phyloP scores from a whole-genome alignment of 225 moss, liverwort and hornwort species.

The Antitrichia curtipendula region DNA sequence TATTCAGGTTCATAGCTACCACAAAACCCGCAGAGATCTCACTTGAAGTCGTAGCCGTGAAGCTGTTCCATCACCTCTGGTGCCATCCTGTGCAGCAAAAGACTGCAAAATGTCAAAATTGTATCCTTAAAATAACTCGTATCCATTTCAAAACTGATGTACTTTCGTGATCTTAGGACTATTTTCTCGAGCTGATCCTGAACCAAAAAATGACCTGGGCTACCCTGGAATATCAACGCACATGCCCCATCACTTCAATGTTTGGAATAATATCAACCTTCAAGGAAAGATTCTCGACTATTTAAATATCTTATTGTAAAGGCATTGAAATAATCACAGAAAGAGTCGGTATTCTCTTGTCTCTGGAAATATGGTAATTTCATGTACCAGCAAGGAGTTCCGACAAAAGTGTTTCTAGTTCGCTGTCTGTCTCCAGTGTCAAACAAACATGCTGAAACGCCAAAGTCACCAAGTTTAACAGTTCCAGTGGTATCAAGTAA shows the following conservation, averaged over 20 bases:
- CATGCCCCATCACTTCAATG: not conserved
- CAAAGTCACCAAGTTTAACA: slow-evolving; percentile 94
- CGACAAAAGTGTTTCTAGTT: slow-evolving; percentile 86
- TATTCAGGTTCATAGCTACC: slow-evolving; percentile 10
- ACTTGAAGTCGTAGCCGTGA: slow-evolving; percentile 97
- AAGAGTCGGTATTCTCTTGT: not conserved
- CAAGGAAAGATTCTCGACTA: not conserved
- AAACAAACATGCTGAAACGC: slow-evolving; percentile 96
- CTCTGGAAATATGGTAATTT: not conserved
- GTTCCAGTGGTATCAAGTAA: slow-evolving; percentile 65
- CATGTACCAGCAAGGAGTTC: slow-evolving; percentile 89
- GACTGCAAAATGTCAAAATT: not conserved
- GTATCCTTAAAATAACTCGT: not conserved
- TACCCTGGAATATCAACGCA: not conserved
- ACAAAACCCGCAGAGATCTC: slow-evolving; percentile 15
- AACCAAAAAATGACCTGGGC: not conserved
- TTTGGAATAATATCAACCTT: not conserved
- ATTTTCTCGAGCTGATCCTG: not conserved
- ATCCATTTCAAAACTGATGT: not conserved
- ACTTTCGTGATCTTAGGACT: not conserved
- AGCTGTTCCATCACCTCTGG: slow-evolving; percentile 99
- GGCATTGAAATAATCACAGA: not conserved
- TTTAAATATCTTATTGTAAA: not conserved
- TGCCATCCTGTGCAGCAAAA: slow-evolving; percentile 59
- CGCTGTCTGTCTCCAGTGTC: slow-evolving; percentile 95